Evolutionary conservation across 2,329 filamentous ascomycete species (phyloP).

Genomic region (Ampelomyces quisqualis): DNA sequence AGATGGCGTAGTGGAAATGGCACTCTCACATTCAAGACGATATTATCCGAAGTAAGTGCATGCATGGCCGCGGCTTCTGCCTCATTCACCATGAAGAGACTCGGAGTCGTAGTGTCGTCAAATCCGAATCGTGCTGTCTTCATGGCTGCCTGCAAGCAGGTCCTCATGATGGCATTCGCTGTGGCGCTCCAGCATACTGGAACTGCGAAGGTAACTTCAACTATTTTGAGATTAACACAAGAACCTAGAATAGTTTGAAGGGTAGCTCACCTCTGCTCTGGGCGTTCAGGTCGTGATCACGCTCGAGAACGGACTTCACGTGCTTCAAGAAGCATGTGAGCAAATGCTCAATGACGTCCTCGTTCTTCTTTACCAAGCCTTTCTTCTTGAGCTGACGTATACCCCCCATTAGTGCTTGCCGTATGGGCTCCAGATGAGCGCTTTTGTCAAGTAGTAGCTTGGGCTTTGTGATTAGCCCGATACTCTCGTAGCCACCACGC

Average conservation of each 20-base stretch:
- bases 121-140: constrained; percentile 4
- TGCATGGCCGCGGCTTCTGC: constrained; percentile 19
- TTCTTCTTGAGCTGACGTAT: not conserved
- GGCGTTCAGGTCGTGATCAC: constrained; percentile 1
- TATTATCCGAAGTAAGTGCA: constrained; percentile 1
- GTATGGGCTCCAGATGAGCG: not conserved
- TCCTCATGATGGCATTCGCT: constrained; percentile 7
- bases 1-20: not conserved
- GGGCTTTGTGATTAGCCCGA: not conserved
- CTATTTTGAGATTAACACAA: not conserved
- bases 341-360: constrained; percentile 8
- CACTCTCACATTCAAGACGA: not conserved
- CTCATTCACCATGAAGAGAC: constrained; percentile 21
- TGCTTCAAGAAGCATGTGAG: constrained; percentile 3
- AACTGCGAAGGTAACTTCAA: constrained; percentile 14
- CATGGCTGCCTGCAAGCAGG: constrained; percentile 12
- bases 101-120: constrained; percentile 1
- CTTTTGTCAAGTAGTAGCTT: constrained; percentile 6
- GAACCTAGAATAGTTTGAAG: not conserved
- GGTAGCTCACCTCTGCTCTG: constrained; percentile 3
- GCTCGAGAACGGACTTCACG: constrained; percentile 1
- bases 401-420: not conserved
- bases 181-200: constrained; percentile 13
- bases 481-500: not conserved
- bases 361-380: constrained; percentile 4